Evolutionary conservation across 805 yeast species (phyloP), one percentile per base, ranked within the genome.

Genomic region (Pichia paraexigua): DNA sequence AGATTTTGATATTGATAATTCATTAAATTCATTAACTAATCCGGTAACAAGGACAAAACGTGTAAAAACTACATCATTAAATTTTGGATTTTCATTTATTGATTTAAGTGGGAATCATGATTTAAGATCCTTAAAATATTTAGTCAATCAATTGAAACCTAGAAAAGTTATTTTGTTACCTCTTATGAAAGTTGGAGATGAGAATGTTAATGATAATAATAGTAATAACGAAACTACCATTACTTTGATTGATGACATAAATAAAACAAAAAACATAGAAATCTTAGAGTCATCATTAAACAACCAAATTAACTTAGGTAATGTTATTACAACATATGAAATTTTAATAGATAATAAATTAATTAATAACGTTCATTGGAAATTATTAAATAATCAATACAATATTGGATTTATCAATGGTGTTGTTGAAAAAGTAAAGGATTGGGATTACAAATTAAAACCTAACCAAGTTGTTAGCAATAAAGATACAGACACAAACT

Each of bases 41-140:
- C 68, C 68, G 2, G 55, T 57, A 21, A 40, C 51, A 5, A 55
- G 64, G 25, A 35, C 50, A 5, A 43, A 48, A 18, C 43, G 37
- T 15, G 20, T 45, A 0, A 24, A 48, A 11, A 56, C 45, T 17
- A 64, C 83, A 56, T 48, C 20, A 64, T 84, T 13, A 70, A 70
- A 6, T 70, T 88, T 5, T 67, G 85, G 83, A 1, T 66, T 91
- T 9, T 77, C 87, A 2, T 89, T 72, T 62, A 78, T 92, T 51
- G 97, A 92, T 63, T 72, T 91, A 45, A 79, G 90, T 17, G 96
- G 97, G 21, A 68, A 85, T 20, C 92, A 88, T 0, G 97, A 94
- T 63, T 71, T 83, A 56, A 75, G 97, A 55, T 92, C 99, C 0
- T 69, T 88, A 51, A 75, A 82, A 45, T 80, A 87, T 66, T 86